A percentile compares a stretch with the other conserved stretches of the same genome.
Conservation (phyloP, 2,329 filamentous ascomycete species). For the Nannizziopsis barbatae region DNA sequence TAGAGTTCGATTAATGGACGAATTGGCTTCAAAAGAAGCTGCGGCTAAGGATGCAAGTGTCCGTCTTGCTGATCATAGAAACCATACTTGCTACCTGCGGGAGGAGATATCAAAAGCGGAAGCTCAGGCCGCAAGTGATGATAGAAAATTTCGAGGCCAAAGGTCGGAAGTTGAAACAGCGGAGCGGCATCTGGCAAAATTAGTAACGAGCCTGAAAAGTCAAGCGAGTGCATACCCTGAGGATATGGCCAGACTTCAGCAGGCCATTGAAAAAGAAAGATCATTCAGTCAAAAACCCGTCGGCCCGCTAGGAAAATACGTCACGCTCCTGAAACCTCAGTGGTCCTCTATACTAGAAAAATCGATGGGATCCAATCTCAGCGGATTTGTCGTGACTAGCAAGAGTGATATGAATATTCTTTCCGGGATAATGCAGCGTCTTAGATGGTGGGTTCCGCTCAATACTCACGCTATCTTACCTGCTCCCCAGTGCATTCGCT, state of each 20-base stretch:
- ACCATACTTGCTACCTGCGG: slow-evolving; percentile 27
- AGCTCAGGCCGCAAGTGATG: slow-evolving; percentile 20
- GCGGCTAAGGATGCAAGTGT: slow-evolving; percentile 37
- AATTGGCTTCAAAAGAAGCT: slow-evolving; percentile 49
- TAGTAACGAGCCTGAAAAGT: slow-evolving; percentile 49
- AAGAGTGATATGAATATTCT: slow-evolving; percentile 65
- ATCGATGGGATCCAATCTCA: slow-evolving; percentile 57
- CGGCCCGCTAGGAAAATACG: slow-evolving; percentile 69
- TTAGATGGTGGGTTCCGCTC: slow-evolving; percentile 37
- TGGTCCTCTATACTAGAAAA: slow-evolving; percentile 79
- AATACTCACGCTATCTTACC: slow-evolving; percentile 11
- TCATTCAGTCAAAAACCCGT: slow-evolving; percentile 63
- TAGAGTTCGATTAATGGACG: slow-evolving; percentile 49
- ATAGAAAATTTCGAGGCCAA: slow-evolving; percentile 34
- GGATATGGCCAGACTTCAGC: slow-evolving; percentile 53
- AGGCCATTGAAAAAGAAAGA: slow-evolving; percentile 56
- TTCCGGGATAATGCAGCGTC: slow-evolving; percentile 50
- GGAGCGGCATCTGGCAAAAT: slow-evolving; percentile 40
- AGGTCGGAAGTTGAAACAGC: slow-evolving; percentile 44
- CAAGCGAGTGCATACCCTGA: slow-evolving; percentile 54
- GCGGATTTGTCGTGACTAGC: slow-evolving; percentile 69
- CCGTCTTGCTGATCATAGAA: slow-evolving; percentile 34
- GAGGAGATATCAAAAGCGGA: slow-evolving; percentile 28
- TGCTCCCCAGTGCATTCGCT: slow-evolving; percentile 4
- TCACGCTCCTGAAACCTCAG: slow-evolving; percentile 63